Evolutionary conservation across 352 stramenopile species (phyloP).

Genomic region (Pythium periplocum): DNA sequence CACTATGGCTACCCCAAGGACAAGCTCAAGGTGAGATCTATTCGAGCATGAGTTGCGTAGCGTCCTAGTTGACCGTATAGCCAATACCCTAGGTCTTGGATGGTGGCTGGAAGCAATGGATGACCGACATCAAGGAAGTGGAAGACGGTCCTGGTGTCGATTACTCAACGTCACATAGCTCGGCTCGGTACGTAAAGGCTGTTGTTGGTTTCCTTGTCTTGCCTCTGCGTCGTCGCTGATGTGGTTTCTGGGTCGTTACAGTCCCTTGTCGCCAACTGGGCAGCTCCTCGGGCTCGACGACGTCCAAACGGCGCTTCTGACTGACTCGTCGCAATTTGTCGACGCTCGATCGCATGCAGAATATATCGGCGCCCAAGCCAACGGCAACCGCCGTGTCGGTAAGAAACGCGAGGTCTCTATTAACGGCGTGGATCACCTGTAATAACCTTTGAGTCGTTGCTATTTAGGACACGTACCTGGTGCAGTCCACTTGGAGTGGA

Average conservation of each 20-base stretch:
- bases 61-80: not conserved
- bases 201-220: not conserved
- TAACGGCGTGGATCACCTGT: too few species aligned
- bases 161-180: constrained; percentile 7
- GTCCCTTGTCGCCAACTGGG: not conserved
- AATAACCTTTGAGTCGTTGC: too few species aligned
- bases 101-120: constrained; percentile 67
- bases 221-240: constrained; percentile 25
- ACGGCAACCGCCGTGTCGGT: constrained; percentile 33
- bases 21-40: constrained; percentile 51
- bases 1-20: constrained; percentile 70
- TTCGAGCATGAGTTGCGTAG: not conserved
- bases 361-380: constrained; percentile 27
- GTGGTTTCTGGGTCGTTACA: constrained; percentile 4
- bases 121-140: constrained; percentile 28
- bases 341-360: constrained; percentile 33
- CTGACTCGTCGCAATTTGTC: constrained; percentile 23
- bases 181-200: constrained; percentile 8
- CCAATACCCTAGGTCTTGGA: constrained; percentile 43
- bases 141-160: too few species aligned
- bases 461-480: constrained; percentile 48
- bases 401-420: too few species aligned
- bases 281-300: constrained; percentile 25
- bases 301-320: constrained; percentile 24
- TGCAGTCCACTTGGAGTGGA: constrained; percentile 74